A percentile compares a stretch with the other conserved stretches of the same genome.
Conservation (phyloP, 345 rosid species). For the Euphorbia lathyris region DNA sequence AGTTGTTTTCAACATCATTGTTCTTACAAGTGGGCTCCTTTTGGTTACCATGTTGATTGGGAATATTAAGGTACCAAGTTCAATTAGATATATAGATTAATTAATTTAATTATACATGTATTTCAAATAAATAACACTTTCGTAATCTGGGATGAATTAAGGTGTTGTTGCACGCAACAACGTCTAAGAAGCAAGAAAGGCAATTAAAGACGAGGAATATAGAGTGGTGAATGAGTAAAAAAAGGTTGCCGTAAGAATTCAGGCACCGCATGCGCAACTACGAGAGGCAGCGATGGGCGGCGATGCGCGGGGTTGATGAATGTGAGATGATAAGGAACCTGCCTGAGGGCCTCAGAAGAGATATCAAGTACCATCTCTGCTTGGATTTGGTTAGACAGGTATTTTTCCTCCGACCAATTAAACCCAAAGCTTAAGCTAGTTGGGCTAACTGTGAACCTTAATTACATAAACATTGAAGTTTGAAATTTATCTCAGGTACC, state of each 20-base stretch:
- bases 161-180: conserved; percentile 88
- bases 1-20: conserved; percentile 90
- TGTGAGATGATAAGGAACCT: conserved; percentile 80
- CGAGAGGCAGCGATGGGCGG: conserved; percentile 94
- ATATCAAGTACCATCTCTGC: conserved; percentile 93
- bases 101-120: too few species aligned
- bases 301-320: conserved; percentile 93
- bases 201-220: conserved; percentile 93
- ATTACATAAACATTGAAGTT: too few species aligned
- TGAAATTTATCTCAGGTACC: too few species aligned
- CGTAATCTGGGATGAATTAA: background rate
- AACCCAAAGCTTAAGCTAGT: too few species aligned
- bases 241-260: conserved; percentile 72
- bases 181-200: conserved; percentile 96
- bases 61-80: conserved; percentile 71
- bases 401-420: too few species aligned
- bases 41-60: conserved; percentile 95
- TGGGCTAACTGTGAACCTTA: too few species aligned
- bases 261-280: conserved; percentile 85
- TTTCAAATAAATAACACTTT: background rate
- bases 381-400: conserved; percentile 92
- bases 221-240: conserved; percentile 99
- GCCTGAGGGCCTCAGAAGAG: conserved; percentile 90
- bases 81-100: too few species aligned
- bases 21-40: conserved; percentile 85